Evolutionary conservation across 371 early-diverging fungal species (phyloP), one percentile per base, ranked within the genome.

Genomic region (Zopfochytrium polystomum): DNA sequence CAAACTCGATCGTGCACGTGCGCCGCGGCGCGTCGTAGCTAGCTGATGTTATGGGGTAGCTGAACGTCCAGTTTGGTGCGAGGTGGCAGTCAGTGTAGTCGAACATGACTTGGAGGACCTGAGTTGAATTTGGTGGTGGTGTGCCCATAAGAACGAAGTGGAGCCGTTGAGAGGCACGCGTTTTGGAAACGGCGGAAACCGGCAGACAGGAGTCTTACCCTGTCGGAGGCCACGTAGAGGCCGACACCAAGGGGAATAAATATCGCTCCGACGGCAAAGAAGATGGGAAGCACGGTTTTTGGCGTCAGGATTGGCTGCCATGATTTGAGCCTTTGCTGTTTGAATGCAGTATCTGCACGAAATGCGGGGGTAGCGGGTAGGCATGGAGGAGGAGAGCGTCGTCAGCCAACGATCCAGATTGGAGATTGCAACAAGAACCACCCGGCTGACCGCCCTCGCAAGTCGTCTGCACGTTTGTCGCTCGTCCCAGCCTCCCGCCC

Each of bases 301-400:
- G 98, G 97, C 5, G 95, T 96, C 43, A 98, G 80, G 25, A 98
- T 87, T 0, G 98, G 98, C 72, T 96, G 96, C 96, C 96, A 98
- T 3, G 96, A 92, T 67, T 92, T 91, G 66, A 98, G 82, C 20
- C 94, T 86, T 74, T 98, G 97, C 77, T 98, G 98, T 79, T 92
- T 92, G 76, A 96, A 96, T 4, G 95, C 90, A 51, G 93, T 94
- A 80, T 96, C 77, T 76, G 53, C n/a, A n/a, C n/a, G n/a, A n/a
- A n/a, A n/a, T n/a, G n/a, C n/a, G n/a, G n/a, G n/a, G n/a, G n/a
- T n/a, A n/a, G n/a, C n/a, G n/a, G n/a, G n/a, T n/a, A n/a, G n/a
- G n/a, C n/a, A 38, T 38, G 18, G 18, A 18, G 38, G 18, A 38
- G 38, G 18, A 38, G 7, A 38, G 11, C 38, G 11, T 38, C 11